Base-by-base conservation (phyloP, 108 stramenopile species). In the Cyclotella baltica region DNA sequence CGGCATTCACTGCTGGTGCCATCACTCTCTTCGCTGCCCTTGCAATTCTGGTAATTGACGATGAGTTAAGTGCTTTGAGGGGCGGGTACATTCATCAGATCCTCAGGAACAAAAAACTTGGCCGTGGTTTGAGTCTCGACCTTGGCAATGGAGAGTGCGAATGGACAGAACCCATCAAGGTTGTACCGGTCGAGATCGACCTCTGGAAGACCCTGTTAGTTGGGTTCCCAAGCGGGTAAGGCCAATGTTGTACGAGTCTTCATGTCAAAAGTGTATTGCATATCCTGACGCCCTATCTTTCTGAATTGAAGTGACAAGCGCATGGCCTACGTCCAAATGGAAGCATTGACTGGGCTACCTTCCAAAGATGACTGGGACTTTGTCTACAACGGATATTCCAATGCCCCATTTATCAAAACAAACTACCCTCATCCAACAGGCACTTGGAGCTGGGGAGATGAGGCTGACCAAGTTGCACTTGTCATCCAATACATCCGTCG, bases 401-500 rank as follows among this genome's bases (percentile, higher is more conserved):
- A 67, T 37, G 61, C 72, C 19, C 77, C 77, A 3, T 73, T 69
- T 31, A 78, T 78, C 72, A 78, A 78, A 50, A 73, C 48, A 20
- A 78, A 78, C 62, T 78, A 78, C 51, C 72, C 77, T 20, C 77
- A 78, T 28, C 62, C 62, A 29, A 38, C 64, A 28, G 77, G 77
- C 11, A 52, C 33, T 2, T 78, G 77, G 77, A 28, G 43, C 25
- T 77, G 76, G 77, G 37, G 28, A n/a, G 23, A 30, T 48, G 40
- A 50, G 13, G 72, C 31, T 9, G 62, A 73, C 51, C 70, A 78
- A 28, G 68, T 76, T 18, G 38, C 59, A 15, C n/a, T 70, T 46
- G 56, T 76, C 18, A 68, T 76, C 16, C 29, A 33, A 15, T 55
- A 70, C 27, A 76, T 76, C 8, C 8, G 68, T 30, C 63, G 6